A percentile compares a stretch with the other conserved stretches of the same genome.
phyloP scores from a whole-genome alignment of 768 basidiomycete species.

The Pholiota molesta region DNA sequence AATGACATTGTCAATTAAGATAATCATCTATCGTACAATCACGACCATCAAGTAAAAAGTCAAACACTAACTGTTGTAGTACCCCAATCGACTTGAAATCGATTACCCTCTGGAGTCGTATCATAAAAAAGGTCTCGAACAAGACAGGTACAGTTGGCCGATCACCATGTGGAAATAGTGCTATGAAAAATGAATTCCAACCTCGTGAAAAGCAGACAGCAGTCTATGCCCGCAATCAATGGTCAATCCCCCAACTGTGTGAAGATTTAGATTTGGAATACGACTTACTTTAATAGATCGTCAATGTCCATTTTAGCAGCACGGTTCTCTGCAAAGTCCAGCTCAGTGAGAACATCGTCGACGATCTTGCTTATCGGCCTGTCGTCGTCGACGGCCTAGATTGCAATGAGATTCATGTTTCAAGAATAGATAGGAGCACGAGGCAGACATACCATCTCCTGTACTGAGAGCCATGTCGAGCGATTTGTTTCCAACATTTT shows the following conservation, averaged over 20 bases:
- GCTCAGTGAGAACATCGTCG: constrained; percentile 72
- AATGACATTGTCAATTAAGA: neutral
- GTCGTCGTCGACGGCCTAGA: constrained; percentile 70
- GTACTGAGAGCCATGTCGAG: constrained; percentile 88
- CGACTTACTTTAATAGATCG: constrained; percentile 81
- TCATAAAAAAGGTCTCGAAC: neutral
- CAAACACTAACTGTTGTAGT: neutral
- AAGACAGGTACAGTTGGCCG: neutral
- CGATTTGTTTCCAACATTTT: constrained; percentile 95
- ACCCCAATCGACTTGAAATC: neutral
- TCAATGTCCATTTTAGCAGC: constrained; percentile 94
- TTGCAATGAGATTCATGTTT: constrained; percentile 3
- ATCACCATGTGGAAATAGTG: neutral
- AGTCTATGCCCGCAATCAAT: constrained; percentile 5
- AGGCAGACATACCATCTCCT: constrained; percentile 52
- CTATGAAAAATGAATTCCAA: constrained; percentile 15
- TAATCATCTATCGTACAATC: constrained; percentile 5
- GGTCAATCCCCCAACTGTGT: neutral
- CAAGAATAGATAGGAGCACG: constrained; percentile 1
- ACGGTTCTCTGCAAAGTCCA: constrained; percentile 74
- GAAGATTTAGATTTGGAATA: neutral
- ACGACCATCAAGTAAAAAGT: neutral
- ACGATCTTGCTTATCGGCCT: constrained; percentile 71
- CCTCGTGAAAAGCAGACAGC: constrained; percentile 14
- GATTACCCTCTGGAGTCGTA: neutral